Evolutionary conservation across 2,329 filamentous ascomycete genomes (phyloP).

Genomic region (Arthrobotrys entomopaga): DNA sequence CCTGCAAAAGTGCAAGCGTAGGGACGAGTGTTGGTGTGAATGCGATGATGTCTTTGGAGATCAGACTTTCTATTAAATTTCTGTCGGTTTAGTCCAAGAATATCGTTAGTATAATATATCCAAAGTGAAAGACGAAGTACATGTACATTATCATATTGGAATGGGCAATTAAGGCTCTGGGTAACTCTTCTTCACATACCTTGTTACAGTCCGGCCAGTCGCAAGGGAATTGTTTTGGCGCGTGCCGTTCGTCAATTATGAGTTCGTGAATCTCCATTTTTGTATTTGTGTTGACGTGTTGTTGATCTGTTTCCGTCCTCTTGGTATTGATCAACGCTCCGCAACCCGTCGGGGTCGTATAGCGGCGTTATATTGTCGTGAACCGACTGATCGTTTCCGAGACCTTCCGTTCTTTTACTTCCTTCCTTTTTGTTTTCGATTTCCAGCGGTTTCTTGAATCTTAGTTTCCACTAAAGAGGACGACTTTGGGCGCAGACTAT

Average conservation of each 20-base stretch:
- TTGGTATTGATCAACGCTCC: conserved; percentile 1
- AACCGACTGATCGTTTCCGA: not conserved
- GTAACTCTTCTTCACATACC: conserved; percentile 55
- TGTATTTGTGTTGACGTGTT: conserved; percentile 49
- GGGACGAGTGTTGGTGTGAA: conserved; percentile 76
- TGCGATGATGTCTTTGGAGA: conserved; percentile 75
- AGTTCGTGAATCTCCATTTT: conserved; percentile 59
- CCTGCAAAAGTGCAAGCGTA: conserved; percentile 71
- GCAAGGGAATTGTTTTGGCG: conserved; percentile 58
- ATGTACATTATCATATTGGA: not conserved
- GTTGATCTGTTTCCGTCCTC: not conserved
- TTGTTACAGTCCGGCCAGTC: conserved; percentile 59
- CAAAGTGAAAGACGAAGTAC: not conserved
- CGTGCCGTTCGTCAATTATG: conserved; percentile 59
- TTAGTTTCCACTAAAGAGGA: no score
- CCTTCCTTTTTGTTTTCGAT: no score
- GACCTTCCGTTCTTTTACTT: not conserved
- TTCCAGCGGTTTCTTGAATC: no score
- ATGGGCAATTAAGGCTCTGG: no score
- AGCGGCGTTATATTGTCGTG: not conserved
- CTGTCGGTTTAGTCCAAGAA: conserved; percentile 61
- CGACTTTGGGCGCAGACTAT: not conserved
- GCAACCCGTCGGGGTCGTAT: conserved; percentile 7
- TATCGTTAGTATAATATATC: no score
- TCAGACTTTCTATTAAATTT: conserved; percentile 79